Percentiles rank a stretch among this genome's conserved stretches.
These are phyloP conservation scores for Taiwanofungus camphoratus DNA, from an alignment of 1,284 basidiomycete genomes.

Conservation along the genomic window DNA sequence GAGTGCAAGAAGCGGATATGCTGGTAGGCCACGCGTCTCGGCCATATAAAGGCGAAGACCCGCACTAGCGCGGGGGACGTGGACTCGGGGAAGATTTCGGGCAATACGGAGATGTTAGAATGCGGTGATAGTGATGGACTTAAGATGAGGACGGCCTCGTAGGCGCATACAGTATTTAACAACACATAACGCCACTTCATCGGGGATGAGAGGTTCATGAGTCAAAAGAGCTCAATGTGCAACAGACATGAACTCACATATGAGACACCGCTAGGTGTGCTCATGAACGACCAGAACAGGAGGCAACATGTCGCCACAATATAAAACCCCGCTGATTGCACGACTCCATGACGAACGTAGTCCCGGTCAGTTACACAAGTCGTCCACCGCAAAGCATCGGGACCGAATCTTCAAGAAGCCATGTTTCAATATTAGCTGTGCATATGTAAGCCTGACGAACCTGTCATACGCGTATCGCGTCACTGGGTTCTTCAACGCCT, in stretches of 20 bases:
- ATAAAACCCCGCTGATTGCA: conserved; percentile 68
- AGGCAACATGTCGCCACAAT: conserved; percentile 57
- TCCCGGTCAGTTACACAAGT: conserved; percentile 63
- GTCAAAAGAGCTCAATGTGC: not conserved
- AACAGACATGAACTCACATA: conserved; percentile 47
- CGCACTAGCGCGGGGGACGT: conserved; percentile 21
- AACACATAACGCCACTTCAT: conserved; percentile 83
- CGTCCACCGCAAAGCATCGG: conserved; percentile 64
- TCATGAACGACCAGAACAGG: conserved; percentile 58
- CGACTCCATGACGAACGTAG: conserved; percentile 65
- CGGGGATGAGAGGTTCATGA: conserved; percentile 5
- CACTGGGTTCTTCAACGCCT: conserved; percentile 73
- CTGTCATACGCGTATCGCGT: conserved; percentile 84
- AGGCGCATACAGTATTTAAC: conserved; percentile 49
- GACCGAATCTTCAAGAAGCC: conserved; percentile 84
- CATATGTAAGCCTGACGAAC: no score
- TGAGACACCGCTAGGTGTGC: conserved; percentile 52
- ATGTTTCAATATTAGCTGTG: no score
- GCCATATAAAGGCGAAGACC: conserved; percentile 50
- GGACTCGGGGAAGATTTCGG: conserved; percentile 27
- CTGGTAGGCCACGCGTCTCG: conserved; percentile 62
- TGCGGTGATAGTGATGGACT: conserved; percentile 41
- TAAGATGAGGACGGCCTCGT: conserved; percentile 61
- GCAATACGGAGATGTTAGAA: conserved; percentile 16
- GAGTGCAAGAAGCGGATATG: conserved; percentile 74